Evolutionary conservation across 306 rosid genomes (phyloP), one percentile per base, ranked within the genome.

Genomic region (Dalbergia cochinchinensis): DNA sequence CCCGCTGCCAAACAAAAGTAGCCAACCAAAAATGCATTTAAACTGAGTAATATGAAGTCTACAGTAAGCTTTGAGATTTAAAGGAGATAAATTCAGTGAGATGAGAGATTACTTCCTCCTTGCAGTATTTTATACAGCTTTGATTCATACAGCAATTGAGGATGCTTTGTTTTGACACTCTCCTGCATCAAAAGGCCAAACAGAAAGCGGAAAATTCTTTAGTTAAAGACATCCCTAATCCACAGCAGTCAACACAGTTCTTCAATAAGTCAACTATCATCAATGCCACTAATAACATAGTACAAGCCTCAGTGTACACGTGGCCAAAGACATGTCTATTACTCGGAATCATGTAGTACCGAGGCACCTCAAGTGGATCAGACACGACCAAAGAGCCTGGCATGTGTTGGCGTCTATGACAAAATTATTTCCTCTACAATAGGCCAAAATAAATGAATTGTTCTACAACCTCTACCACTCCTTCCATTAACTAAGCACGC

Each of bases 161-260:
- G 97, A 84, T 95, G 99, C 86, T 92, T 95, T 60, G 99, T 92
- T 92, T 95, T 95, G 85, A 88, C 73, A 84, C 73, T 92, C 91
- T 95, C 97, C 97, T 95, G 91, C 64, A 76, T 76, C 70, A 64
- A 78, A 79, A 79, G 37, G 67, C n/a, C 19, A 80, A 76, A 53
- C 5, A 54, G 71, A 77, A 66, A 59, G 18, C 61, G 65, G 14
- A 13, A 76, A 66, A 66, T 13, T n/a, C n/a, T 76, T 70, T 57
- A 69, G 69, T 76, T 54, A 79, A 65, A 65, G 45, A 70, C 33
- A 31, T 58, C 73, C 34, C 26, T 48, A 57, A 74, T 41, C 74
- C 80, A 50, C 54, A 70, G 66, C 35, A 65, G 26, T 41, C 61
- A 86, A 48, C 47, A 60, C 34, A 31, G 64, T 42, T 70, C 73